phyloP scores from a whole-genome alignment of 73 alveolate genomes.

The Paramecium tetraurelia region DNA sequence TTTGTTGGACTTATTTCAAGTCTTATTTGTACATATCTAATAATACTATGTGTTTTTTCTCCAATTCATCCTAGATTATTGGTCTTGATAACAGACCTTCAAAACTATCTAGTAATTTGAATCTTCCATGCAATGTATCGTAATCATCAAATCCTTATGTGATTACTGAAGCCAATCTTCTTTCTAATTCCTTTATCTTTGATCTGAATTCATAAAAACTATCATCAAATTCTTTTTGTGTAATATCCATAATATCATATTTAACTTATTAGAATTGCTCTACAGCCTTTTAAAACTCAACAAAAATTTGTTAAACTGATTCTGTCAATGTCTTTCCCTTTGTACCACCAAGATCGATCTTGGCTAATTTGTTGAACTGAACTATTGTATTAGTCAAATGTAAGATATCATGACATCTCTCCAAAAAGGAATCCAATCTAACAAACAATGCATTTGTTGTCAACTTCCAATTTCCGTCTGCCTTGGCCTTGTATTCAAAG shows the following conservation, averaged over 20 bases:
- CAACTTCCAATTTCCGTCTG: conserved; percentile 95
- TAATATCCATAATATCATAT: conserved; percentile 99
- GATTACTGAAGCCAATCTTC: conserved; percentile 98
- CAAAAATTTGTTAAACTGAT: conserved; percentile 92
- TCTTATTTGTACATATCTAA: conserved; percentile 96
- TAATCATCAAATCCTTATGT: conserved; percentile 99
- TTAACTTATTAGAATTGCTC: conserved; percentile 91
- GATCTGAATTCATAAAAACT: conserved; percentile 96
- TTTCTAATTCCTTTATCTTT: conserved; percentile 94
- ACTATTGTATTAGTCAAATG: conserved; percentile 98
- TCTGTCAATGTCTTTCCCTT: conserved; percentile 99
- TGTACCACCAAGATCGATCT: conserved; percentile 99
- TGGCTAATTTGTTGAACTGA: conserved; percentile 95
- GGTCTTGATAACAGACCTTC: conserved; percentile 99
- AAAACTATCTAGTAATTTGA: conserved; percentile 95
- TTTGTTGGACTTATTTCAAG: conserved; percentile 87
- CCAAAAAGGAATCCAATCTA: conserved; percentile 99
- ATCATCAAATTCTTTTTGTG: conserved; percentile 96
- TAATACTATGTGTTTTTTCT: conserved; percentile 98
- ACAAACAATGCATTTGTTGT: conserved; percentile 99
- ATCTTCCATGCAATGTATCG: conserved; percentile 92
- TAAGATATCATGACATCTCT: conserved; percentile 99
- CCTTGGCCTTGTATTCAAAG: conserved; percentile 92
- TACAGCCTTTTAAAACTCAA: conserved; percentile 96
- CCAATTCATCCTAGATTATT: conserved; percentile 98